Evolutionary conservation across 805 yeast species (phyloP).

Genomic region (Candida ipomoeae): DNA sequence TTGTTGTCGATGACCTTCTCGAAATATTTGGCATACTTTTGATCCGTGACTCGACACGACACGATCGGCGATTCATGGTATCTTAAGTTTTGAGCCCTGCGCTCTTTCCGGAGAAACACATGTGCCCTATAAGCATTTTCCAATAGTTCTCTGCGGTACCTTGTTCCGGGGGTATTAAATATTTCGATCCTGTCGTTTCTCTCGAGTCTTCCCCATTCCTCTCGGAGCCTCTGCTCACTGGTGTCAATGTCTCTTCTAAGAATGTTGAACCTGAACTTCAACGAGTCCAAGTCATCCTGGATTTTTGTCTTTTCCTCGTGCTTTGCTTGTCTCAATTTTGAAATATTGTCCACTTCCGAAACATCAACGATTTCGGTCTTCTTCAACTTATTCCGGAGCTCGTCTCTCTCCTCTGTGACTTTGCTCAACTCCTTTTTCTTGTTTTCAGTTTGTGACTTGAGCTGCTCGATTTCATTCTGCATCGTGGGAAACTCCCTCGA

Average conservation of each 20-base stretch:
- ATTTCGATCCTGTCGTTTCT: slow-evolving; percentile 48
- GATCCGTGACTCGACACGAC: slow-evolving; percentile 52
- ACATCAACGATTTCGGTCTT: slow-evolving; percentile 10
- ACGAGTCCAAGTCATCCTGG: slow-evolving; percentile 20
- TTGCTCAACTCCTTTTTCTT: slow-evolving; percentile 13
- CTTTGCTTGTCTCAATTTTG: slow-evolving; percentile 8
- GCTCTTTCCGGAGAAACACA: slow-evolving; percentile 28
- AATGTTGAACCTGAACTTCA: slow-evolving; percentile 5
- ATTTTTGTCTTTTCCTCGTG: slow-evolving; percentile 24
- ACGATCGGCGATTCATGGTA: slow-evolving; percentile 75
- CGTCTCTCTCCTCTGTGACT: slow-evolving; percentile 10
- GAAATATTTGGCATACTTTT: slow-evolving; percentile 48
- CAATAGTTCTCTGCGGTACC: slow-evolving; percentile 30
- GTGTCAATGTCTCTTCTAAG: slow-evolving; percentile 9
- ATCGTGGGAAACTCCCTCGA: slow-evolving; percentile 2
- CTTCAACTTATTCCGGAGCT: slow-evolving; percentile 5
- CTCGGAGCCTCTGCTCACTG: slow-evolving; percentile 9
- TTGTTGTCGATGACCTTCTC: slow-evolving; percentile 53
- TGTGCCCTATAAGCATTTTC: slow-evolving; percentile 41
- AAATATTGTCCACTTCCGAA: slow-evolving; percentile 4
- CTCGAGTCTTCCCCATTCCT: slow-evolving; percentile 14
- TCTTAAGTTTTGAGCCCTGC: slow-evolving; percentile 36
- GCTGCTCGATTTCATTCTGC: slow-evolving; percentile 12
- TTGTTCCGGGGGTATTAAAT: slow-evolving; percentile 30
- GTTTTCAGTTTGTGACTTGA: slow-evolving; percentile 11